Evolutionary conservation across 2,329 filamentous ascomycete genomes (phyloP), one percentile per base, ranked within the genome.

Genomic region (Phoma sp.): DNA sequence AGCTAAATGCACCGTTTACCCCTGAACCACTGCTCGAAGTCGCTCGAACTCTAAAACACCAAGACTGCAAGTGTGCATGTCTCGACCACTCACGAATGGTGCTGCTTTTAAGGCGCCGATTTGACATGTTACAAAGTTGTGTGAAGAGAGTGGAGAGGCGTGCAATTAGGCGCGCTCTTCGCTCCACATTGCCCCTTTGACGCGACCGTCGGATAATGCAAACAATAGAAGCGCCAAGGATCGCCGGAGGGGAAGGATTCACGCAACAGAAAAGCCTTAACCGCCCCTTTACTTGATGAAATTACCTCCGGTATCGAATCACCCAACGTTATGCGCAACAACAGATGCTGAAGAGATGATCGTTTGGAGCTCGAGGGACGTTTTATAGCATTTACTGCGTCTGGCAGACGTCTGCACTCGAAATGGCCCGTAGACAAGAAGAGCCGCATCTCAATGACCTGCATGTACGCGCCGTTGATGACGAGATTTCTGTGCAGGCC

Each of bases 111-210:
- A 40, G 42, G 45, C 15, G 38, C 33, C 50, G 34, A 14, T 26
- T 30, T 43, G 32, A 18, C 30, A 17, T 14, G 7, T 20, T 18
- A 26, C 23, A 11, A 28, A 7, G 0, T 37, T 11, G 30, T 33
- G 5, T 30, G 33, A 38, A 37, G 4, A 30, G 23, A 42, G 26
- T 11, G 37, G 26, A 30, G 30, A 29, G 39, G 20, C 29, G 15
- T 43, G 28, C 20, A 11, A 23, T 54, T 29, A 46, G 45, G 54
- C 48, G 28, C 30, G 17, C 42, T n/a, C 23, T 46, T 54, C 53
- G 56, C 56, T 53, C 52, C 53, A 52, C 42, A 52, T 47, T 38
- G 38, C 48, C 46, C 49, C 37, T 49, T 50, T 36, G 39, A 47
- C 45, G 25, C 26, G 32, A 37, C 18, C 33, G 39, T 39, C 37